Evolutionary conservation across 768 basidiomycete species (phyloP), one percentile per base, ranked within the genome.

Genomic region (Suillus sp.): DNA sequence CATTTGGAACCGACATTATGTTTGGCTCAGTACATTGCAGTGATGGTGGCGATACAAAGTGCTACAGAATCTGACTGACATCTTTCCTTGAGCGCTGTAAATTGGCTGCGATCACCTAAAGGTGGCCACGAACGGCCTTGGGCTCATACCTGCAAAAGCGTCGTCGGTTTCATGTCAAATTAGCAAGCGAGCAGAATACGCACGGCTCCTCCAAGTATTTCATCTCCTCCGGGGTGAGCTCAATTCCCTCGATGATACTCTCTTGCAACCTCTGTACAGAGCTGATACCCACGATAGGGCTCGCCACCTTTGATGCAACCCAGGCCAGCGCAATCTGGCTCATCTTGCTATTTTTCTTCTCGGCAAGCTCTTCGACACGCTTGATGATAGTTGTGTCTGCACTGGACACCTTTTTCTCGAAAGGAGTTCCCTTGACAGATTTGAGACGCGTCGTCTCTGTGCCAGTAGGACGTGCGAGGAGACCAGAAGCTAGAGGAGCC

Each of bases 261-360:
- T 76, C 71, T 59, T 70, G 60, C 22, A 79, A 58, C 18, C 77
- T 67, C 51, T 67, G 38, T 48, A 79, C 64, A 14, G 73, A 75
- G 66, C 66, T 82, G 34, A 72, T 67, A 2, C 81, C 81, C 10
- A 81, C 74, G 63, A 83, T 83, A 0, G 83, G 83, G 22, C 78
- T 80, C 3, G 76, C 68, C 4, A 81, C 76, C 68, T 83, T 83
- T 32, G 69, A 53, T 3, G 72, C 48, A 1, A 73, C 62, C 82
- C 83, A 83, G 4, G 79, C 78, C 2, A 83, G 64, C 9, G 81
- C 80, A 35, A 83, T 74, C 63, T 83, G 81, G 9, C 75, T 73
- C 83, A 83, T 84, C 59, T 73, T 72, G 60, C 77, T 68, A 0
- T 70, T 74, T 50, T 74, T 75, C 67, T 78, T 78, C 62, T 74